These are phyloP conservation scores for Termitomyces sp. DNA, from an alignment of 768 basidiomycete genomes.

Conservation along the genomic window DNA sequence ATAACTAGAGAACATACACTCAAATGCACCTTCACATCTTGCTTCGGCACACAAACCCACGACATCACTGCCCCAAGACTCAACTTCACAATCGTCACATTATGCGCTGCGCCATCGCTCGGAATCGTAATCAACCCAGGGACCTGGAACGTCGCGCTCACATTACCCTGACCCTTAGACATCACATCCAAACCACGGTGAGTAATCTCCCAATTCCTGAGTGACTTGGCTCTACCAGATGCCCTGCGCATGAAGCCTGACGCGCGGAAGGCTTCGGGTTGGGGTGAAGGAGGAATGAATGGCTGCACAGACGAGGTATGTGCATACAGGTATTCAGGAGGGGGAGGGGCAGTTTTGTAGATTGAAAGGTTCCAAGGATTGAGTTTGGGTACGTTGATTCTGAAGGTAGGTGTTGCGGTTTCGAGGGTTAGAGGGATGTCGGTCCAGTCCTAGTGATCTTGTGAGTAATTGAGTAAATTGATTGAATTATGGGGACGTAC, in stretches of 20 bases:
- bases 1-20: slow-evolving; percentile 17
- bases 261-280: too few relatives aligned
- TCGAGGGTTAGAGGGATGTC: slow-evolving; percentile 38
- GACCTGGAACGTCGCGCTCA: slow-evolving; percentile 28
- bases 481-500: slow-evolving; percentile 16
- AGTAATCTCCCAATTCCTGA: background rate
- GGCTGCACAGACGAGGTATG: too few relatives aligned
- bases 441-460: slow-evolving; percentile 30
- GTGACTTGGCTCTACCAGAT: too few relatives aligned
- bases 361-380: slow-evolving; percentile 26
- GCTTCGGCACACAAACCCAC: slow-evolving; percentile 30
- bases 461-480: background rate
- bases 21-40: slow-evolving; percentile 24
- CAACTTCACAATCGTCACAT: slow-evolving; percentile 28
- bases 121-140: slow-evolving; percentile 26
- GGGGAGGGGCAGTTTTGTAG: slow-evolving; percentile 5
- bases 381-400: slow-evolving; percentile 31
- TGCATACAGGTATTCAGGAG: too few relatives aligned
- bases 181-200: background rate
- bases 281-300: too few relatives aligned
- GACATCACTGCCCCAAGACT: slow-evolving; percentile 22
- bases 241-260: too few relatives aligned
- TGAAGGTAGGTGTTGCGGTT: slow-evolving; percentile 38
- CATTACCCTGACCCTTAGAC: slow-evolving; percentile 19
- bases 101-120: slow-evolving; percentile 25